Base-by-base conservation (phyloP, 495 filamentous ascomycete genomes). In the Collariella sp. region DNA sequence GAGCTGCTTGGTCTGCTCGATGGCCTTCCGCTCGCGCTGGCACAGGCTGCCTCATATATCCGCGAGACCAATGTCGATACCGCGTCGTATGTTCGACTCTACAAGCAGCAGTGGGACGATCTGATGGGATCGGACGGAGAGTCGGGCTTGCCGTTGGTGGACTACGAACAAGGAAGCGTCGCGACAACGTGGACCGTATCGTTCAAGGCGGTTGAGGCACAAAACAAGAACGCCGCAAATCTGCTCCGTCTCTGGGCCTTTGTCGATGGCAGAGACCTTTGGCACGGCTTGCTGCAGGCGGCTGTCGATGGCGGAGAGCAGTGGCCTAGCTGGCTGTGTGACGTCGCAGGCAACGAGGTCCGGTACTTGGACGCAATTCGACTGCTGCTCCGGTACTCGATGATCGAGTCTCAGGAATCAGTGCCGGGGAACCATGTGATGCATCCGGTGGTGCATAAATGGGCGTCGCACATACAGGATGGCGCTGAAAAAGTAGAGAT, bases 1-100 rank as follows among this genome's bases (percentile, higher is more conserved):
- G 33, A 57, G 55, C 56, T 62, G 12, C 59, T 50, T 0, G 55
- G 29, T 40, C 52, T 61, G 48, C 61, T 77, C 23, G 71, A 69
- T 52, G 73, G 72, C 46, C 67, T 76, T 11, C 67, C 70, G 42
- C 57, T 77, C 3, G 72, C 72, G 26, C 68, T 77, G 43, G 59
- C 66, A 26, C 64, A 73, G 46, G 73, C 73, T 7, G 73, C 62
- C 24, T 62, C 72, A 11, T 77, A 65, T 55, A 67, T 77, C 47
- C 61, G 64, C 44, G 50, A 71, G 47, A 70, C 63, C 45, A 23
- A 50, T 64, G 40, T 48, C 29, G 16, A 22, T 34, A 36, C 45
- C 15, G 13, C 31, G 45, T 35, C 29, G 16, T 77, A 77, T 62
- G 43, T 76, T 48, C 22, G 64, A 46, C 62, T 65, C 41, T 78